Evolutionary conservation across 2,329 filamentous ascomycete species (phyloP).

Genomic region (Penicillium sp.): DNA sequence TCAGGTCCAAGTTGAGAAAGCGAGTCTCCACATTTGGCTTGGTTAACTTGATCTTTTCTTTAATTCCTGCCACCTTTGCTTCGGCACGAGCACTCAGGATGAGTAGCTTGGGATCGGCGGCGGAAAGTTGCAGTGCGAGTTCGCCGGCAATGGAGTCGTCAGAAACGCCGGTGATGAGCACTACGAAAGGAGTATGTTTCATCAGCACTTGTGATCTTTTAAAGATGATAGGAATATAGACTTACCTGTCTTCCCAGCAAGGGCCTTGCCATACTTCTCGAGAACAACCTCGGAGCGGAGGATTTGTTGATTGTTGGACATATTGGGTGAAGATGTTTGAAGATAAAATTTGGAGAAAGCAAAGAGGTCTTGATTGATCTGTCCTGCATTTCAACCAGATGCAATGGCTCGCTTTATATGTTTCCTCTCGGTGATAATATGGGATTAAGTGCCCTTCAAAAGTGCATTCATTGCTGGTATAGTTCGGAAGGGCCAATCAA

Average conservation of each 20-base stretch:
- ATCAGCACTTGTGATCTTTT: no score
- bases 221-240: background rate
- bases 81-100: constrained; percentile 22
- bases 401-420: background rate
- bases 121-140: constrained; percentile 22
- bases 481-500: background rate
- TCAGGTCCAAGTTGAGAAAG: constrained; percentile 24
- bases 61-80: constrained; percentile 16
- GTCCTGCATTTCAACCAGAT: fast-evolving
- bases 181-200: background rate
- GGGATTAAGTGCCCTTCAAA: background rate
- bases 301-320: constrained; percentile 14
- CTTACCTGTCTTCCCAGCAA: constrained; percentile 21
- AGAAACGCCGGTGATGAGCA: constrained; percentile 27
- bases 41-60: constrained; percentile 16
- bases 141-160: constrained; percentile 25
- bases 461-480: background rate
- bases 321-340: background rate
- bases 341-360: background rate
- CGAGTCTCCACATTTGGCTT: constrained; percentile 17
- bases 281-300: constrained; percentile 20
- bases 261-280: constrained; percentile 19
- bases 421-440: background rate
- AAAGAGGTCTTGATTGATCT: background rate
- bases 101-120: constrained; percentile 20